Percentiles rank a stretch among this genome's conserved stretches.
Evolutionary conservation across 2,329 filamentous ascomycete genomes (phyloP).

Genomic region (Colletotrichum navitas): DNA sequence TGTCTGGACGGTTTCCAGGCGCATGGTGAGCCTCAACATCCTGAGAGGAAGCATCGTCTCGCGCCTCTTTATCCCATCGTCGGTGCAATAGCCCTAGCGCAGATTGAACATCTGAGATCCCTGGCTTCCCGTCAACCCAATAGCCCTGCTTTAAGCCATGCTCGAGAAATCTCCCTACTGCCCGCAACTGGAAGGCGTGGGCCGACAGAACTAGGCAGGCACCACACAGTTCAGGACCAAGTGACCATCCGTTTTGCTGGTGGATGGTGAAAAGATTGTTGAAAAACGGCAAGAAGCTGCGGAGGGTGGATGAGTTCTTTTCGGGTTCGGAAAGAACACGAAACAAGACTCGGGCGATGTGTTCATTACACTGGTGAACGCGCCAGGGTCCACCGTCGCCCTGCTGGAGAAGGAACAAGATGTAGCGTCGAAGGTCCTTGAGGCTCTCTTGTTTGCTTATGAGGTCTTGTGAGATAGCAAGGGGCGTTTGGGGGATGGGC

Average conservation of each 20-base stretch:
- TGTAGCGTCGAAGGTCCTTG: constrained; percentile 2
- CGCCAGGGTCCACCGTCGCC: not conserved
- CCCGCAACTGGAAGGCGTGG: constrained; percentile 34
- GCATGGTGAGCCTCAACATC: not conserved
- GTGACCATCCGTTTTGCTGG: constrained; percentile 42
- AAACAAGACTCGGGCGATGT: constrained; percentile 16
- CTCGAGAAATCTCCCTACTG: constrained; percentile 29
- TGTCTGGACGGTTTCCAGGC: not conserved
- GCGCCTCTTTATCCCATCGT: not conserved
- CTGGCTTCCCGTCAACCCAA: constrained; percentile 5
- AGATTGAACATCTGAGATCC: not conserved
- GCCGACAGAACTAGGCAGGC: constrained; percentile 51
- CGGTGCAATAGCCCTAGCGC: not conserved
- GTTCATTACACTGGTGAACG: not conserved
- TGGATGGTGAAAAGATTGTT: constrained; percentile 57
- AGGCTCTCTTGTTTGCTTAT: constrained; percentile 1
- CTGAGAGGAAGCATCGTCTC: not conserved
- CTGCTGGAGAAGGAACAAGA: constrained; percentile 7
- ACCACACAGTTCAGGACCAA: constrained; percentile 49
- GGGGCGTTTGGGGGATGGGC: not conserved
- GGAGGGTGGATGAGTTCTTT: not conserved
- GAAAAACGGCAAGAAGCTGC: constrained; percentile 53
- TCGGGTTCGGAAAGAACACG: constrained; percentile 1
- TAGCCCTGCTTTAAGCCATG: constrained; percentile 26
- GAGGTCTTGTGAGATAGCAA: not conserved